These are phyloP conservation scores for Boletus tomentosulus DNA, from an alignment of 768 basidiomycete genomes.

Conservation along the genomic window DNA sequence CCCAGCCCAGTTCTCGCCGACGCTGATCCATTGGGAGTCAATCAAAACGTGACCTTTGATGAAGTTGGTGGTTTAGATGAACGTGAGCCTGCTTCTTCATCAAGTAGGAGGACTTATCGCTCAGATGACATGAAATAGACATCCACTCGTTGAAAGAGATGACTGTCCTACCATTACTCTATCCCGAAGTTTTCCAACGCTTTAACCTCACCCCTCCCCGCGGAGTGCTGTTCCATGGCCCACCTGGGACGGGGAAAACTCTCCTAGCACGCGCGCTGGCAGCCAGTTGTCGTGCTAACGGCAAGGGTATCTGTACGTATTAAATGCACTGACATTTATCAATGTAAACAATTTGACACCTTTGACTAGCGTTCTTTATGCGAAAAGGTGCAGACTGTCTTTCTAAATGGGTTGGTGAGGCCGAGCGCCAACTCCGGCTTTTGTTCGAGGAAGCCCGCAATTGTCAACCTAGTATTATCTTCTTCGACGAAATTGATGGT, in stretches of 20 bases:
- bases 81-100: conserved; percentile 46
- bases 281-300: conserved; percentile 83
- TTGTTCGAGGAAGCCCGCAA: conserved; percentile 94
- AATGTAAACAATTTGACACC: background rate
- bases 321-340: background rate
- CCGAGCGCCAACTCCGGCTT: conserved; percentile 90
- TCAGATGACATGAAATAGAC: conserved; percentile 43
- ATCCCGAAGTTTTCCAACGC: conserved; percentile 94
- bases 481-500: conserved; percentile 99
- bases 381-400: conserved; percentile 97
- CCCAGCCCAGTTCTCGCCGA: conserved; percentile 71
- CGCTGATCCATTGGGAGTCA: conserved; percentile 92
- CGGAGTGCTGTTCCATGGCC: conserved; percentile 96
- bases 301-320: conserved; percentile 81
- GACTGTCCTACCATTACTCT: conserved; percentile 91
- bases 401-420: conserved; percentile 99
- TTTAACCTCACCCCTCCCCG: conserved; percentile 94
- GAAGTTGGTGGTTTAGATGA: conserved; percentile 95
- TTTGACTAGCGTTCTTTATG: conserved; percentile 92
- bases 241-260: conserved; percentile 98
- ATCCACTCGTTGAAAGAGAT: conserved; percentile 98
- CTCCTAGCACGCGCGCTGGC: conserved; percentile 91
- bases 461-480: conserved; percentile 94
- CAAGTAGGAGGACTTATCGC: background rate
- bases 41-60: conserved; percentile 91